phyloP scores from a whole-genome alignment of 2,329 filamentous ascomycete species.

The Fusarium nygamai region DNA sequence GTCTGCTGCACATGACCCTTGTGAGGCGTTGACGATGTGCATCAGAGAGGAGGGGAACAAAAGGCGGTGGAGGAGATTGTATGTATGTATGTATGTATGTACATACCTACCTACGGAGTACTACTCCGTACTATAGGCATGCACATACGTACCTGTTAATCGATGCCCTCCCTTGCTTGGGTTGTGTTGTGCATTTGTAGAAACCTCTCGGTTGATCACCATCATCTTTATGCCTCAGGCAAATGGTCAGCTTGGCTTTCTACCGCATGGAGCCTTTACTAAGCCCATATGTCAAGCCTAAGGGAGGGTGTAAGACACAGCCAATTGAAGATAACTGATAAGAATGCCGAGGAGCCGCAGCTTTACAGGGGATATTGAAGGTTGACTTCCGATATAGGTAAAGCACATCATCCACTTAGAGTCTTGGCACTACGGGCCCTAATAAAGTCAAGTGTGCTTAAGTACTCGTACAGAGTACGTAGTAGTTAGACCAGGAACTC shows the following conservation, averaged over 20 bases:
- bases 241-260: not conserved
- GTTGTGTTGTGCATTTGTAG: slow-evolving; percentile 11
- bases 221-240: slow-evolving; percentile 21
- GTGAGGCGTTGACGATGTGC: slow-evolving; percentile 28
- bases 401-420: slow-evolving; percentile 22
- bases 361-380: slow-evolving; percentile 20
- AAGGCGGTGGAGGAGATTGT: slow-evolving; percentile 32
- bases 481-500: not conserved
- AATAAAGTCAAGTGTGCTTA: not conserved
- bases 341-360: slow-evolving; percentile 35
- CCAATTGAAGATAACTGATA: slow-evolving; percentile 31
- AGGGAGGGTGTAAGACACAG: slow-evolving; percentile 5
- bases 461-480: no score
- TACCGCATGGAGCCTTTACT: not conserved
- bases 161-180: not conserved
- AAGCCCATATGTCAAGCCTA: slow-evolving; percentile 15
- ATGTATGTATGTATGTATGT: not conserved
- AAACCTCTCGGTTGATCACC: slow-evolving; percentile 3
- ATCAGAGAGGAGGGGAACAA: slow-evolving; percentile 8
- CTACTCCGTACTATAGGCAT: not conserved
- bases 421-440: slow-evolving; percentile 17
- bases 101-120: no score
- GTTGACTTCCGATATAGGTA: slow-evolving; percentile 38
- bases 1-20: slow-evolving; percentile 35
- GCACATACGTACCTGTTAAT: not conserved